Evolutionary conservation across 2,329 filamentous ascomycete genomes (phyloP), one percentile per base, ranked within the genome.

Genomic region (Colletotrichum sansevieriae): DNA sequence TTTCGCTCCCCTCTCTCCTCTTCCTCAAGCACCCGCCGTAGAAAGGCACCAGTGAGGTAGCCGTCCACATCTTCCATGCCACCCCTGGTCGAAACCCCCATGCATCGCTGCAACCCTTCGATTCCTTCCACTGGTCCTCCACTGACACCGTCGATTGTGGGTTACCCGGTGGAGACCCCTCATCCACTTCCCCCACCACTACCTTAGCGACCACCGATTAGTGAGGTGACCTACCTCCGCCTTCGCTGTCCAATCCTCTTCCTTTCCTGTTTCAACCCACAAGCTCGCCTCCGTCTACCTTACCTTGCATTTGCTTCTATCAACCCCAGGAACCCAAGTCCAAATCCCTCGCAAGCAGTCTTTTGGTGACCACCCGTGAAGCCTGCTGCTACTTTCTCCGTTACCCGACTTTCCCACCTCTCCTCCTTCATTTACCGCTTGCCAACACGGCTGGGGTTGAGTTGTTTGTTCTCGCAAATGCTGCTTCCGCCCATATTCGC

Each of bases 271-370:
- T 29, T 43, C 65, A 57, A 68, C 65, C 66, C 66, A 66, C 66
- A 68, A 66, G 41, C 55, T 65, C 62, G 66, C 66, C 47, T 68
- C 43, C 55, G 35, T 66, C 47, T 47, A 29, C 54, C 65, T 68
- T 51, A 54, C 61, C 65, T 68, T 51, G 54, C 61, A 55, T 55
- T 46, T 58, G 41, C 62, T 71, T 72, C 70, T 73, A 67, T 65
- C 73, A 78, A 75, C 74, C 73, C 73, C 73, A 71, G 69, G 70
- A 67, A 70, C 70, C 71, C 64, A 72, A 70, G 41, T 69, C 63
- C 41, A 49, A 51, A 39, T 67, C 57, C 54, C 46, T 64, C 43
- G 64, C 43, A 33, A 51, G 15, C 46, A 41, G 52, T 56, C 46
- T 61, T 25, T 44, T 49, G 51, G 52, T 52, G 15, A 20, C 56